Evolutionary conservation across 805 yeast species (phyloP).

Genomic region (Kuraishia piskuri): DNA sequence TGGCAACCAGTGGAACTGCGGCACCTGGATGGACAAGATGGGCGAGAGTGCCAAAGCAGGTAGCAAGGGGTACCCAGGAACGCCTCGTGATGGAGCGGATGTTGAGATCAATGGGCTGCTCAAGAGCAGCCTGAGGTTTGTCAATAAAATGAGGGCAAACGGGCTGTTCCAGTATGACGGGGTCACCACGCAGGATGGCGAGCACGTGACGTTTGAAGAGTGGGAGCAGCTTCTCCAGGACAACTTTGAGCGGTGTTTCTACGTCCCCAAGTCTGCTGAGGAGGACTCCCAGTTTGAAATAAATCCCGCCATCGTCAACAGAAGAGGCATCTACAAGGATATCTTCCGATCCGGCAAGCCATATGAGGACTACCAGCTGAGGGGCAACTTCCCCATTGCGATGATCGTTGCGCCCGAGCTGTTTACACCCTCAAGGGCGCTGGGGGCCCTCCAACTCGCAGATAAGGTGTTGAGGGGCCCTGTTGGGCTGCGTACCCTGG

Average conservation of each 20-base stretch:
- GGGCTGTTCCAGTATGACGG: conserved; percentile 49
- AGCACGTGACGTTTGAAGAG: conserved; percentile 41
- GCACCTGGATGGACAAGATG: conserved; percentile 99
- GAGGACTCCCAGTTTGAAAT: conserved; percentile 58
- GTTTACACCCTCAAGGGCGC: conserved; percentile 54
- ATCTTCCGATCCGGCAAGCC: conserved; percentile 73
- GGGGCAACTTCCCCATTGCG: conserved; percentile 91
- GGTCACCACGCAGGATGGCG: conserved; percentile 55
- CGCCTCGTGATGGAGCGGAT: conserved; percentile 97
- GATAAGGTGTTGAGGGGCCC: conserved; percentile 79
- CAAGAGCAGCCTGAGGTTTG: conserved; percentile 79
- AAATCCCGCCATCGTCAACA: conserved; percentile 59
- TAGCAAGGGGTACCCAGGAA: conserved; percentile 89
- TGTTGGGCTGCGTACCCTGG: conserved; percentile 84
- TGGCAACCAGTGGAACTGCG: conserved; percentile 89
- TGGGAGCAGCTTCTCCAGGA: conserved; percentile 69
- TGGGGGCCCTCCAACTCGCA: conserved; percentile 59
- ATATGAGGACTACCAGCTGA: conserved; percentile 86
- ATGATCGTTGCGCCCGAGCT: conserved; percentile 93
- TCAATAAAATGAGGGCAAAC: conserved; percentile 42
- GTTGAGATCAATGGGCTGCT: conserved; percentile 84
- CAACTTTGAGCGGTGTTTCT: conserved; percentile 75
- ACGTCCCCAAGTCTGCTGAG: conserved; percentile 55
- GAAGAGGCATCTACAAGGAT: conserved; percentile 94
- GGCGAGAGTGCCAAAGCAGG: conserved; percentile 86